Base-by-base conservation (phyloP, 139 green algal genomes). In the Chlamydomonas incerta region DNA sequence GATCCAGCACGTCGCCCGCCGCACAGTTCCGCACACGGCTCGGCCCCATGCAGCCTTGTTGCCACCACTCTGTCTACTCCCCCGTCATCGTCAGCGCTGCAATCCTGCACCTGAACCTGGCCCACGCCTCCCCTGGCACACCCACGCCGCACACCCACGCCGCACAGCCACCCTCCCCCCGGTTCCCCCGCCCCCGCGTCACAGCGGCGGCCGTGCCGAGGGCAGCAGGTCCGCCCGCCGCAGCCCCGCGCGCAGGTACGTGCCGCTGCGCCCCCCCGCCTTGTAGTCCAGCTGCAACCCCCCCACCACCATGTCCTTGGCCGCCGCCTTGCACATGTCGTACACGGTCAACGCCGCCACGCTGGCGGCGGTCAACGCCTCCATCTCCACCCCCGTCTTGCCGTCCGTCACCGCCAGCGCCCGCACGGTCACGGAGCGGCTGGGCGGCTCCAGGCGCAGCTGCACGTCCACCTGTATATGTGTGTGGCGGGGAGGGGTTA, bases 321-420 rank as follows among this genome's bases (percentile, higher is more conserved):
- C 92, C 29, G 96, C 92, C 10, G 91, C 97, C 88, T 99, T 99
- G 87, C 92, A 97, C 97, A 99, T 99, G 92, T 99, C 97, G 80
- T 99, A 99, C 74, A 99, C 95, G 11, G 95, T 98, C 34, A 99
- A 81, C 28, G 92, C 94, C n/a, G 96, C 94, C 29, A 98, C 93
- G 10, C 90, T 74, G 0, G 90, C 95, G 4, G 95, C 98, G 18
- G 95, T 98, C 31, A 99, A 83, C 26, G 97, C 97, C 87, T 99
- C 97, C 97, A 99, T 99, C 91, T 99, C 97, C 33, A 99, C 97
- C 15, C 97, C 96, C 47, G 96, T 98, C 46, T 90, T 81, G 23
- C 94, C 94, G 28, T 91, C 82, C 1, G 91, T 94, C 24, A 72
- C 81, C 0, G 92, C 95, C 17, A 83, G 84, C 1, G 93, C 90